These are phyloP conservation scores for Coemansia sp. DNA, from an alignment of 192 early-diverging fungal species.

Conservation along the genomic window DNA sequence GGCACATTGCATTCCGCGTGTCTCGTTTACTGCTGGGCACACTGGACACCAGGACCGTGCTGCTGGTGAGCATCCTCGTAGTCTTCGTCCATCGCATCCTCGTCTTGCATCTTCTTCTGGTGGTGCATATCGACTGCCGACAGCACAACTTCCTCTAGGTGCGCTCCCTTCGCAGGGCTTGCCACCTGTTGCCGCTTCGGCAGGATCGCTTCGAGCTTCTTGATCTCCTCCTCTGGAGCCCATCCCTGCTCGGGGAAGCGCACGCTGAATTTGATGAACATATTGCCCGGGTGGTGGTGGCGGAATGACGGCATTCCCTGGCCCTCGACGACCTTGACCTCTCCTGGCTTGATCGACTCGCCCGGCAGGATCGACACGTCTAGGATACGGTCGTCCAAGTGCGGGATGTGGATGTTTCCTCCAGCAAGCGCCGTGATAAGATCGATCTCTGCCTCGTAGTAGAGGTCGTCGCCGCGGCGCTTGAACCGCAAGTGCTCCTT, in stretches of 20 bases:
- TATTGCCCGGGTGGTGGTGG: slow-evolving; percentile 84
- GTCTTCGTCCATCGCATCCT: slow-evolving; percentile 58
- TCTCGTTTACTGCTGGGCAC: slow-evolving; percentile 84
- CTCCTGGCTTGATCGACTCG: slow-evolving; percentile 92
- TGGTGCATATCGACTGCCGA: slow-evolving; percentile 72
- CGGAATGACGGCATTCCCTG: slow-evolving; percentile 98
- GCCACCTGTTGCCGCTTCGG: slow-evolving; percentile 69
- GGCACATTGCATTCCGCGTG: no score
- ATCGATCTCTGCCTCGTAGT: slow-evolving; percentile 91
- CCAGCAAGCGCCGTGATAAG: slow-evolving; percentile 94
- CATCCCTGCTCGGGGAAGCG: slow-evolving; percentile 90
- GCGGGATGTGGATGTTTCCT: slow-evolving; percentile 87
- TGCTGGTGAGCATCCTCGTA: slow-evolving; percentile 66
- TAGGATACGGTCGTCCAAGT: slow-evolving; percentile 90
- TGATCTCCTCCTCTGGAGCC: slow-evolving; percentile 67
- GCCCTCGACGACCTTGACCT: slow-evolving; percentile 78
- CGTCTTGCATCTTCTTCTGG: slow-evolving; percentile 57
- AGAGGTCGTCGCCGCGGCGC: slow-evolving; percentile 90
- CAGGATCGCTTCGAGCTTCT: slow-evolving; percentile 76
- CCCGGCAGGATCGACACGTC: slow-evolving; percentile 89
- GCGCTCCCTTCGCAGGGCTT: slow-evolving; percentile 55
- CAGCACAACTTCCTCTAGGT: slow-evolving; percentile 84
- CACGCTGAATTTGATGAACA: slow-evolving; percentile 92
- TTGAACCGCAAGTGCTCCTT: slow-evolving; percentile 92
- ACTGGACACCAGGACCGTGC: slow-evolving; percentile 82